phyloP scores from a whole-genome alignment of 768 basidiomycete species.

The Calocybe indica region DNA sequence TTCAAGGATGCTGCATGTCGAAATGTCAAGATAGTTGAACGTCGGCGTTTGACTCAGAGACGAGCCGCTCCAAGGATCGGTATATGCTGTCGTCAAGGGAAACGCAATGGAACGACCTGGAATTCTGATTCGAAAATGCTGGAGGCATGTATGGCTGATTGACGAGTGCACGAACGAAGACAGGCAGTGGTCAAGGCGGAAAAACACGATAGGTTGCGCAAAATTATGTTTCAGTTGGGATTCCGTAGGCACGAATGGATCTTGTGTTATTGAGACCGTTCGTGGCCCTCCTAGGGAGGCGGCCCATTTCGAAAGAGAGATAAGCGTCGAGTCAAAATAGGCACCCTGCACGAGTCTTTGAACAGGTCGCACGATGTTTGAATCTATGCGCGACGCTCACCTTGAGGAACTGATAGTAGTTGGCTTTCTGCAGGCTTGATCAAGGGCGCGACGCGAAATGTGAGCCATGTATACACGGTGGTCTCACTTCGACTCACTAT shows the following conservation, averaged over 20 bases:
- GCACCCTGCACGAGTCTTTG: constrained; percentile 44
- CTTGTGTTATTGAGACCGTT: constrained; percentile 60
- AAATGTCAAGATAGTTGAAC: constrained; percentile 67
- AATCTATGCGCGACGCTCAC: constrained; percentile 21
- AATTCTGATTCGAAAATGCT: constrained; percentile 61
- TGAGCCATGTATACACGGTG: neutral
- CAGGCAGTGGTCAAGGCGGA: constrained; percentile 52
- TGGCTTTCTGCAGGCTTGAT: constrained; percentile 60
- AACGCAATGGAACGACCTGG: constrained; percentile 57
- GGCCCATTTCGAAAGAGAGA: constrained; percentile 62
- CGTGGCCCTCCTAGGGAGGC: constrained; percentile 23
- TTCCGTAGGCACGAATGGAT: constrained; percentile 41
- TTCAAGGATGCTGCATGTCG: constrained; percentile 56
- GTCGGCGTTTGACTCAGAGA: constrained; percentile 25
- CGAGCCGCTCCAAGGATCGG: constrained; percentile 1
- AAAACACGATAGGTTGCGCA: constrained; percentile 89
- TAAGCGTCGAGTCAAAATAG: constrained; percentile 75
- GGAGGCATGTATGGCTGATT: constrained; percentile 43
- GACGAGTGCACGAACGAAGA: constrained; percentile 38
- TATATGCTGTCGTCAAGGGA: constrained; percentile 20
- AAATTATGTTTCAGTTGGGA: constrained; percentile 31
- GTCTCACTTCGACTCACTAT: constrained; percentile 50
- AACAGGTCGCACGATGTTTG: neutral
- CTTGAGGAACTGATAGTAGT: constrained; percentile 79
- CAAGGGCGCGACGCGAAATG: constrained; percentile 1